Percentiles rank a stretch among this genome's conserved stretches.
These are phyloP conservation scores for Trapa incisa DNA, from an alignment of 345 rosid genomes.

Conservation along the genomic window DNA sequence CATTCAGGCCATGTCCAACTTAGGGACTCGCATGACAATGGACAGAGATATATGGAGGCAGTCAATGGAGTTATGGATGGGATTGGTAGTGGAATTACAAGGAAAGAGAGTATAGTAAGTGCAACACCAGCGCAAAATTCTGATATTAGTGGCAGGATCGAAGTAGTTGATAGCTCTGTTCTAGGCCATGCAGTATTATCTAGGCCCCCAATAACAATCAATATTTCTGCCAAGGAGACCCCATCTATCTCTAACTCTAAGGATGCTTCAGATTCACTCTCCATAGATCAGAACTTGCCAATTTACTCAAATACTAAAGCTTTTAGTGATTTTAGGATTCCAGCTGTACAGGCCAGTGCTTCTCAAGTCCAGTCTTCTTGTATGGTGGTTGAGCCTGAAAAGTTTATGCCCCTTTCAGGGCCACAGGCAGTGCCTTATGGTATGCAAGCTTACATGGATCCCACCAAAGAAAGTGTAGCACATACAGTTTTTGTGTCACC, in stretches of 20 bases:
- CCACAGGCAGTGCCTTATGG: slow-evolving; percentile 6
- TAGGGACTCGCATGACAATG: slow-evolving; percentile 41
- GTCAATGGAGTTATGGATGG: slow-evolving; percentile 45
- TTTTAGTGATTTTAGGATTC: slow-evolving; percentile 22
- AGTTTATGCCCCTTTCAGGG: slow-evolving; percentile 19
- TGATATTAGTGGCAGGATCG: slow-evolving; percentile 38
- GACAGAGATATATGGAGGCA: slow-evolving; percentile 59
- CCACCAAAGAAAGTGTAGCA: slow-evolving; percentile 23
- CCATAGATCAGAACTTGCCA: slow-evolving; percentile 22
- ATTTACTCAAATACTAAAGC: slow-evolving; percentile 25
- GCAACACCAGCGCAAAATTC: slow-evolving; percentile 54
- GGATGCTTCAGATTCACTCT: slow-evolving; percentile 21
- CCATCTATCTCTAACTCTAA: slow-evolving; percentile 8
- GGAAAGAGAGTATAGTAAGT: slow-evolving; percentile 59
- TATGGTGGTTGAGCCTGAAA: slow-evolving; percentile 33
- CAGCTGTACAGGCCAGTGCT: slow-evolving; percentile 21
- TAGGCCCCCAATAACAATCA: slow-evolving; percentile 20
- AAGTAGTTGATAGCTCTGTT: slow-evolving; percentile 29
- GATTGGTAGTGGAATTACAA: slow-evolving; percentile 18
- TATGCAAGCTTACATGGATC: slow-evolving; percentile 29
- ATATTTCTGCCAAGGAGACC: slow-evolving; percentile 26
- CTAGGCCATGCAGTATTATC: slow-evolving; percentile 25
- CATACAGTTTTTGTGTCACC: slow-evolving; percentile 22
- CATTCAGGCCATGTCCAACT: slow-evolving; percentile 31
- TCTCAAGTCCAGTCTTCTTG: slow-evolving; percentile 25